phyloP scores from a whole-genome alignment of 768 basidiomycete genomes.

The Mycena capillaripes region DNA sequence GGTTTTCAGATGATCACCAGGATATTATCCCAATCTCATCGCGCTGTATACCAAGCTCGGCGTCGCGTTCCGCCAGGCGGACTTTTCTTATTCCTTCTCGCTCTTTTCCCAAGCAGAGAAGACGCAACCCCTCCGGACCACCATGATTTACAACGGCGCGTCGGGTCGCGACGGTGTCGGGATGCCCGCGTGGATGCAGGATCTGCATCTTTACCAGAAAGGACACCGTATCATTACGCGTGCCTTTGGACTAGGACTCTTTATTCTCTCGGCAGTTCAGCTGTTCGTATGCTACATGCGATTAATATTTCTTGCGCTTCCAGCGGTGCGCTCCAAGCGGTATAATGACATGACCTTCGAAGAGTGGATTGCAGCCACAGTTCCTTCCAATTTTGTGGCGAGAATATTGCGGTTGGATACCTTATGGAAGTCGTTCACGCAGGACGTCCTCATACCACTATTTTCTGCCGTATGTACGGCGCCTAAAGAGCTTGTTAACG shows the following conservation, averaged over 20 bases:
- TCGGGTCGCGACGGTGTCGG: constrained; percentile 68
- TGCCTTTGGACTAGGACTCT: constrained; percentile 51
- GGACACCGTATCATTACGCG: constrained; percentile 39
- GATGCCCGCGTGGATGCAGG: constrained; percentile 58
- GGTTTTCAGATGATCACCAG: constrained; percentile 49
- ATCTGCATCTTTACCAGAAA: constrained; percentile 40
- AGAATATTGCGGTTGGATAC: constrained; percentile 61
- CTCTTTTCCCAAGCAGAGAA: constrained; percentile 50
- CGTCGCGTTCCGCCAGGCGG: constrained; percentile 64
- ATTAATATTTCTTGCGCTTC: constrained; percentile 44
- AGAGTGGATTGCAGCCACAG: constrained; percentile 61
- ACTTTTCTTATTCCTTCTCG: constrained; percentile 85
- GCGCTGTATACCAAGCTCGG: constrained; percentile 73
- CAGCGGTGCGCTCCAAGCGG: constrained; percentile 42
- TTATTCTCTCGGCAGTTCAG: constrained; percentile 58
- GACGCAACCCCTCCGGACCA: constrained; percentile 47
- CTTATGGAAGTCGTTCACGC: constrained; percentile 66
- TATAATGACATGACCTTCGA: constrained; percentile 56
- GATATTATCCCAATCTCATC: constrained; percentile 83
- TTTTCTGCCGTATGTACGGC: constrained; percentile 85
- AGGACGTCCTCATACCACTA: constrained; percentile 69
- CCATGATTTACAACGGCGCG: constrained; percentile 76
- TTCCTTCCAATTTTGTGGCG: constrained; percentile 57
- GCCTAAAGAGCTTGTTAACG: constrained; percentile 63
- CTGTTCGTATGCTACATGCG: constrained; percentile 59